A percentile compares a stretch with the other conserved stretches of the same genome.
Conservation (phyloP, 2,329 filamentous ascomycete genomes). For the Xylaria sp. region DNA sequence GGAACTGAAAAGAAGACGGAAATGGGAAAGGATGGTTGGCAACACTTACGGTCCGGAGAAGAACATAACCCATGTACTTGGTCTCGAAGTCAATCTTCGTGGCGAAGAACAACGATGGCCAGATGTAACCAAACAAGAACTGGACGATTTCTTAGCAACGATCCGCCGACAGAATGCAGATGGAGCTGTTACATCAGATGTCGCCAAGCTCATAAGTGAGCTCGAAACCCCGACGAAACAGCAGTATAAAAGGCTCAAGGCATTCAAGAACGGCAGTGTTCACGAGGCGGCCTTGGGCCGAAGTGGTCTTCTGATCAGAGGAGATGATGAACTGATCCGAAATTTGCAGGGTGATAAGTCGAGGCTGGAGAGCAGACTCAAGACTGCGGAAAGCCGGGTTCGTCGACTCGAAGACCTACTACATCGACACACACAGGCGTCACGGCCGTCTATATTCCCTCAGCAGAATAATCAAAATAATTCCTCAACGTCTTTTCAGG, state of each 20-base stretch:
- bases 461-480: constrained; percentile 62
- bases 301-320: constrained; percentile 84
- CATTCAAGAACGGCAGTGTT: constrained; percentile 95
- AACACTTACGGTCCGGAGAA: constrained; percentile 75
- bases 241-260: constrained; percentile 86
- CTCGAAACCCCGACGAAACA: constrained; percentile 85
- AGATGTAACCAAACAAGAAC: constrained; percentile 75
- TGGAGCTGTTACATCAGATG: constrained; percentile 73
- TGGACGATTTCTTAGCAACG: constrained; percentile 77
- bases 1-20: constrained; percentile 86
- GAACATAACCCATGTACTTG: constrained; percentile 75
- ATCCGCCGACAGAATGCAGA: constrained; percentile 75
- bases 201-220: constrained; percentile 81
- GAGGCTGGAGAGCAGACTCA: constrained; percentile 77
- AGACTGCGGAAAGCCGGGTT: constrained; percentile 88
- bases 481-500: constrained; percentile 61
- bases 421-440: constrained; percentile 79
- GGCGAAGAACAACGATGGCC: constrained; percentile 87
- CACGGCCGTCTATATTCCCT: constrained; percentile 67
- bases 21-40: constrained; percentile 89
- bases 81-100: constrained; percentile 86
- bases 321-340: constrained; percentile 83
- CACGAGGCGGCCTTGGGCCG: constrained; percentile 90
- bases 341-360: constrained; percentile 85
- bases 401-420: constrained; percentile 91